These are phyloP conservation scores for Colletotrichum sp. DNA, from an alignment of 2,329 filamentous ascomycete genomes.

Conservation along the genomic window DNA sequence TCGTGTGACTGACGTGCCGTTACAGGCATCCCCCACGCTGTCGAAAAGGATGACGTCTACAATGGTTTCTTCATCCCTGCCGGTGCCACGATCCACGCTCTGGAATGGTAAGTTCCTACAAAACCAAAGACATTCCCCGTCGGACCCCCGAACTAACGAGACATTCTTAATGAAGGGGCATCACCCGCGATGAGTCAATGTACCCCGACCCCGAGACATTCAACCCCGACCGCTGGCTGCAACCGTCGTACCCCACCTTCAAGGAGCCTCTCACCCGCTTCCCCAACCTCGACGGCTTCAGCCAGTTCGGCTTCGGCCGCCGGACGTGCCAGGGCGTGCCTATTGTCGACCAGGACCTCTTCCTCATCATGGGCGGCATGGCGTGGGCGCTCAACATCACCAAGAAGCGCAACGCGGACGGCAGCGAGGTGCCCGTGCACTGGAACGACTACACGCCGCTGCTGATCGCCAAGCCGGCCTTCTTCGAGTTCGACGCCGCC, in stretches of 20 bases:
- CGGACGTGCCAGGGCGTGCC: slow-evolving; percentile 51
- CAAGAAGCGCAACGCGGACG: slow-evolving; percentile 29
- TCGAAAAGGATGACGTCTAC: slow-evolving; percentile 56
- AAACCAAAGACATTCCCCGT: neutral
- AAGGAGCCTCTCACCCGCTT: slow-evolving; percentile 41
- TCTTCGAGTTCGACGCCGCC: slow-evolving; percentile 42
- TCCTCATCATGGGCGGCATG: slow-evolving; percentile 43
- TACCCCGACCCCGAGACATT: slow-evolving; percentile 44
- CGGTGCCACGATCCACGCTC: slow-evolving; percentile 56
- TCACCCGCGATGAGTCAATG: slow-evolving; percentile 45
- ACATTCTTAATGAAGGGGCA: slow-evolving; percentile 35
- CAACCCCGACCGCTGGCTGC: slow-evolving; percentile 44
- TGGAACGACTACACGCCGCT: slow-evolving; percentile 50
- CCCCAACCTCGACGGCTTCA: slow-evolving; percentile 45
- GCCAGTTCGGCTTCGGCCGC: slow-evolving; percentile 59
- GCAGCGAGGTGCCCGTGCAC: slow-evolving; percentile 38
- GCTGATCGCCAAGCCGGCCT: slow-evolving; percentile 47
- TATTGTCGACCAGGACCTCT: slow-evolving; percentile 46
- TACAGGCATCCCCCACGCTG: slow-evolving; percentile 50
- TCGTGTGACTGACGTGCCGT: slow-evolving; percentile 27
- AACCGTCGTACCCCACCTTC: slow-evolving; percentile 42
- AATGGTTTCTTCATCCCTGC: slow-evolving; percentile 57
- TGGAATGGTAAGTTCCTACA: slow-evolving; percentile 12
- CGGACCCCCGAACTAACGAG: slow-evolving; percentile 25
- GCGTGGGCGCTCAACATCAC: slow-evolving; percentile 41